Evolutionary conservation across 2,329 filamentous ascomycete genomes (phyloP), one percentile per base, ranked within the genome.

Genomic region (Eurotiales sp.): DNA sequence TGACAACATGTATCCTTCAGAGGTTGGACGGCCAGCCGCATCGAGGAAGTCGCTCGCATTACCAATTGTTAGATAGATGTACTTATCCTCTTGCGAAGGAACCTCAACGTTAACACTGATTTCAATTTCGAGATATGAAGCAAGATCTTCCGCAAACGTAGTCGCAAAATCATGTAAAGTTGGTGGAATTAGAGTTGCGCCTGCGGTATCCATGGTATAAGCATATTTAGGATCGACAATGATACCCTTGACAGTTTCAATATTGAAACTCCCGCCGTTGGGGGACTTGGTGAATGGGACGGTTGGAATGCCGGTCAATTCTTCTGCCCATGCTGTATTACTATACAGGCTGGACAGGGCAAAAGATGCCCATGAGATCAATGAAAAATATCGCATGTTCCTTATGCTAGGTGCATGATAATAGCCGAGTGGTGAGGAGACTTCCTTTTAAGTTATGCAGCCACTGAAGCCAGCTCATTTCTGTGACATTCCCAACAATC

Each of bases 181-280:
- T 1, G 77, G 78, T 2, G 78, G 78, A 17, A 81, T 80, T 14
- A 79, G 60, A 0, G 77, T 81, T 54, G 74, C 66, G 19, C 79
- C 79, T 8, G 64, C 50, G 1, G 67, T 61, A 56, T 83, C 73
- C 4, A 71, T 68, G 1, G 62, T 53, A 5, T 72, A 56, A 1
- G 72, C 66, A 59, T 70, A 77, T 3, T 60, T 58, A 2, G 58
- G 51, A 53, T 81, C 73, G 8, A 82, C 72, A 11, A 78, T 58
- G 43, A 82, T 71, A 3, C 57, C 59, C 23, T 61, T 62, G 50
- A 29, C 15, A n/a, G 36, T 19, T 36, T 43, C 15, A 2, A 62
- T 36, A 12, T 57, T 57, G 43, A 49, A 46, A 7, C 34, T 46
- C 2, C 47, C 11, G 3, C 37, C 23, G 11, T 51, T 49, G 5